Base-by-base conservation (phyloP, 2,329 filamentous ascomycete genomes). In the Pyrenophora seminiperda region DNA sequence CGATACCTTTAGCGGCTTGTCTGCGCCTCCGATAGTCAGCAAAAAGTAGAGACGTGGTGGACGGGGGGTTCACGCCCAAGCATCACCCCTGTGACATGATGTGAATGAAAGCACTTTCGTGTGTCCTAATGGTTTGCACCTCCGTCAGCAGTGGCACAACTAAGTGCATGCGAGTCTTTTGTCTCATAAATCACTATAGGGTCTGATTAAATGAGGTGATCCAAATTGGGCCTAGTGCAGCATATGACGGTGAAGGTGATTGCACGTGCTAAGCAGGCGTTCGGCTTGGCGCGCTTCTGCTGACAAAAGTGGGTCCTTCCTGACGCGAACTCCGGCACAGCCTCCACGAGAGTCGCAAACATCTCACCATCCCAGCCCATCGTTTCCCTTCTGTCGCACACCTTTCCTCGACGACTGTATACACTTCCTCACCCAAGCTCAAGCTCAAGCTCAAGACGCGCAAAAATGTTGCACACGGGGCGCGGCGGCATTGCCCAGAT, bases 401-500 rank as follows among this genome's bases (percentile, higher is more conserved):
- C 27, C 41, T 37, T 43, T 42, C 41, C 15, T 34, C 44, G 30
- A 41, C 33, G 22, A 41, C 44, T 24, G 50, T 41, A n/a, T 13
- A 44, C 39, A 36, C 19, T 24, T 20, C 13, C 24, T 34, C 34
- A 24, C 22, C 17, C 4, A 19, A 24, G 15, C 14, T 27, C 15
- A 41, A 41, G 19, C 22, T 18, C 4, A 19, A 24, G 15, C 14
- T 27, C 15, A 41, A 41, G 19, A 31, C 40, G 47, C 53, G 56
- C 58, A 47, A 58, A 38, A 22, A 71, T 71, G 68, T 47, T 68
- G 42, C 52, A 60, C 38, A 57, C 38, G 41, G 69, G 66, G 31
- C 66, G 68, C 52, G 66, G 67, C 50, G 60, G 53, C 36, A 67
- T 72, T 53, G 62, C 61, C 33, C 57, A 63, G 20, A 55, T 72